Evolutionary conservation across 306 rosid species (phyloP).

Genomic region (Lablab purpureus): DNA sequence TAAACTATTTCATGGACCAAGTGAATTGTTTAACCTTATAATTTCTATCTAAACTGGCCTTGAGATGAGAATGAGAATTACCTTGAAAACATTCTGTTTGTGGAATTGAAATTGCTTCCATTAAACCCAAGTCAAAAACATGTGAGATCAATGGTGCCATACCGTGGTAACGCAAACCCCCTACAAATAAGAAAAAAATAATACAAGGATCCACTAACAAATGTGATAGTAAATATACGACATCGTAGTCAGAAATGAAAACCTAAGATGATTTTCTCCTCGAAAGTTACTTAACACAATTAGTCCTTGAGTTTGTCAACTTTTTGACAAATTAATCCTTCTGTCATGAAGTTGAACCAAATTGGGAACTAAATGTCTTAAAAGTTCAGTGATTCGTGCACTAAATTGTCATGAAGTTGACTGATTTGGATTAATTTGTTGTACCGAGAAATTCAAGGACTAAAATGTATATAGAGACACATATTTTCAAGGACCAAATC

Average conservation of each 20-base stretch:
- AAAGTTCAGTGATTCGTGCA: background rate
- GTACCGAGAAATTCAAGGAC: background rate
- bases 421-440: background rate
- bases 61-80: conserved; percentile 32
- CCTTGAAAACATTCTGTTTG: conserved; percentile 90
- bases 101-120: conserved; percentile 96
- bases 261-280: background rate
- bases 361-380: background rate
- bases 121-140: conserved; percentile 74
- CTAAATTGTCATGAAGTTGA: background rate
- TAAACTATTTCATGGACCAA: too few relatives aligned
- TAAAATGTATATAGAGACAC: background rate
- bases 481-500: background rate
- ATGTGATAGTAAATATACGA: background rate
- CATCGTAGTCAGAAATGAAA: background rate
- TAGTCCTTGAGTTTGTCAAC: background rate
- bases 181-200: conserved; percentile 49
- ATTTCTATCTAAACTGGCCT: background rate
- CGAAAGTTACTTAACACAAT: background rate
- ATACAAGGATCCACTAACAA: background rate
- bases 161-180: conserved; percentile 97
- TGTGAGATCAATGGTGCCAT: conserved; percentile 98
- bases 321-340: background rate
- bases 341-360: background rate
- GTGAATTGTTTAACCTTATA: too few relatives aligned